Conservation (phyloP, 176 grass and related monocot species). For the Miscanthus lutarioriparius region DNA sequence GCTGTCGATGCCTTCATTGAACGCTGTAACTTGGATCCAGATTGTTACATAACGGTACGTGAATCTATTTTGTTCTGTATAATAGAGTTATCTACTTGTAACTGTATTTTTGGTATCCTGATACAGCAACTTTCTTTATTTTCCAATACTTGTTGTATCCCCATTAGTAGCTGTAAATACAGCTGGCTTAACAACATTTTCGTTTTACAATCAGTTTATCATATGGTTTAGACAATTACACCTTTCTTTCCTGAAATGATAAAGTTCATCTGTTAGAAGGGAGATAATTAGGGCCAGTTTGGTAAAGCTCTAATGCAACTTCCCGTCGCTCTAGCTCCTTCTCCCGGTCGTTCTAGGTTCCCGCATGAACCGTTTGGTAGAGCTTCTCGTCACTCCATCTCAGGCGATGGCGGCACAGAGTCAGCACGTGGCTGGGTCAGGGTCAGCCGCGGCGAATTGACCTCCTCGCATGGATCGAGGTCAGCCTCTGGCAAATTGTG, state of each 20-base stretch:
- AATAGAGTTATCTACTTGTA: slow-evolving; percentile 14
- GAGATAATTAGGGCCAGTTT: background rate
- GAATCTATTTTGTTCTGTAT: slow-evolving; percentile 24
- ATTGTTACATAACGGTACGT: slow-evolving; percentile 87
- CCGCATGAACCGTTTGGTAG: background rate
- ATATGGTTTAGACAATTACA: background rate
- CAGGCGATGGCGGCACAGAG: background rate
- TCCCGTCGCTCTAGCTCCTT: background rate
- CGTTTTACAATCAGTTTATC: slow-evolving; percentile 17
- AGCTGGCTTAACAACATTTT: background rate
- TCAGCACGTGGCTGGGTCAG: background rate
- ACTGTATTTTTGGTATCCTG: background rate
- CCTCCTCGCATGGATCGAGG: background rate
- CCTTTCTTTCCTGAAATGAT: background rate
- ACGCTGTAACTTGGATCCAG: slow-evolving; percentile 79
- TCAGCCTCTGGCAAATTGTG: background rate
- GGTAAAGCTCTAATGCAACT: background rate
- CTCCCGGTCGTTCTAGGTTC: background rate
- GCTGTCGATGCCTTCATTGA: slow-evolving; percentile 79
- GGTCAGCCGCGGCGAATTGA: background rate
- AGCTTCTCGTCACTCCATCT: background rate
- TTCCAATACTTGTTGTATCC: background rate
- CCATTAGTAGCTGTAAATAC: slow-evolving; percentile 18
- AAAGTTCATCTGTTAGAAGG: background rate
- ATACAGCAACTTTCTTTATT: background rate